Conservation (phyloP, 768 basidiomycete species). For the Naganishia onofrii region DNA sequence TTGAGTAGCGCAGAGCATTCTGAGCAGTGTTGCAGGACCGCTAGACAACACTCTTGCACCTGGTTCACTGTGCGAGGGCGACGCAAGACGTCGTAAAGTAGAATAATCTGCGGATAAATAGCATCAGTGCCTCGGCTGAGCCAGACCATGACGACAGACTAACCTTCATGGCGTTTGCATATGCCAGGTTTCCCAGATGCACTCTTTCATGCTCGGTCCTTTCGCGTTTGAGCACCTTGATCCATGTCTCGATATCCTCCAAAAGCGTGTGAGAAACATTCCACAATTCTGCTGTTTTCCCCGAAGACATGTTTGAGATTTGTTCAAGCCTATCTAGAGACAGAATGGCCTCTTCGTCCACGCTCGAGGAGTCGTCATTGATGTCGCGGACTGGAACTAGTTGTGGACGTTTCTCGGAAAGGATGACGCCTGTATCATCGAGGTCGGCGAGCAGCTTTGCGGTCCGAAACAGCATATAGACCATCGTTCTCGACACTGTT, state of each 20-base stretch:
- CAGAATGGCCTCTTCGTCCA: not conserved
- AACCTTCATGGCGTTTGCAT: constrained; percentile 50
- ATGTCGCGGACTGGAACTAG: no score
- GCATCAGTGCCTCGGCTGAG: not conserved
- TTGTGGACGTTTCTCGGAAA: constrained; percentile 34
- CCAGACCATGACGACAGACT: constrained; percentile 8
- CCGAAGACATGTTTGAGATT: constrained; percentile 9
- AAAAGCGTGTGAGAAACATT: constrained; percentile 26
- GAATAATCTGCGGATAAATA: constrained; percentile 38
- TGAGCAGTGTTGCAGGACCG: constrained; percentile 46
- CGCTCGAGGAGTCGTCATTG: not conserved
- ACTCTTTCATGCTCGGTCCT: constrained; percentile 49
- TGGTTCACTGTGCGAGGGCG: constrained; percentile 36
- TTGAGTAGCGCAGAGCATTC: constrained; percentile 43
- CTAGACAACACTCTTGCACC: constrained; percentile 44
- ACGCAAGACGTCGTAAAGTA: constrained; percentile 43
- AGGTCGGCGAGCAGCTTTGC: constrained; percentile 41
- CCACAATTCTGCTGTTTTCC: constrained; percentile 19
- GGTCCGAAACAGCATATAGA: constrained; percentile 43
- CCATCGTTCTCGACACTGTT: constrained; percentile 49
- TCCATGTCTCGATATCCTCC: constrained; percentile 46
- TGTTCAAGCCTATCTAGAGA: constrained; percentile 1
- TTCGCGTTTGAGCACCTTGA: constrained; percentile 40
- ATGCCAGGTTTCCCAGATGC: constrained; percentile 47
- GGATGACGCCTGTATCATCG: constrained; percentile 23